These are phyloP conservation scores for Aspergillus sclerotiicarbonarius DNA, from an alignment of 495 filamentous ascomycete species.

Conservation along the genomic window DNA sequence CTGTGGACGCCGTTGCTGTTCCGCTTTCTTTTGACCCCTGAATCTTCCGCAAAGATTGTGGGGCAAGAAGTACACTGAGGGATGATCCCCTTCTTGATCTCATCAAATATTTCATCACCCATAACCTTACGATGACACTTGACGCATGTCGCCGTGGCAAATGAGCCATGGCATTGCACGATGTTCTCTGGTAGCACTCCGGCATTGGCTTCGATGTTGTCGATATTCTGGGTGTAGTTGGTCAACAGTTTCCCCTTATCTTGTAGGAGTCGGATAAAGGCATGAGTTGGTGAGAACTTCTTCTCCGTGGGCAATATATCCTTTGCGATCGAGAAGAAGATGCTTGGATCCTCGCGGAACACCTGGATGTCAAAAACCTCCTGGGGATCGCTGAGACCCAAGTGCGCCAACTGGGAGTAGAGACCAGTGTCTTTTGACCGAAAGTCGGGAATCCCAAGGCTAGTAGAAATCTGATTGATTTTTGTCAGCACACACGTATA, in stretches of 20 bases:
- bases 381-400: constrained; percentile 80
- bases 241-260: constrained; percentile 86
- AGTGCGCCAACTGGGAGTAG: constrained; percentile 70
- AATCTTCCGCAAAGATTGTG: constrained; percentile 40
- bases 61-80: constrained; percentile 52
- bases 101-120: constrained; percentile 72
- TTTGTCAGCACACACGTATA: not conserved
- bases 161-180: constrained; percentile 94
- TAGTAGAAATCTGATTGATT: constrained; percentile 63
- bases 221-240: constrained; percentile 98
- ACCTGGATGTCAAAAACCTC: constrained; percentile 90
- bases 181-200: constrained; percentile 82
- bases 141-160: constrained; percentile 86
- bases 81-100: constrained; percentile 71
- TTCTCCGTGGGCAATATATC: constrained; percentile 78
- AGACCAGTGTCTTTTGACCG: constrained; percentile 66
- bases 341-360: constrained; percentile 81
- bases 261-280: constrained; percentile 93
- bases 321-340: constrained; percentile 89
- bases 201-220: constrained; percentile 89
- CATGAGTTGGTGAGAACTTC: constrained; percentile 85
- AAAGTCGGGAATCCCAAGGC: constrained; percentile 67
- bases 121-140: constrained; percentile 75
- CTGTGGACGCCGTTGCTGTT: constrained; percentile 57
- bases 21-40: constrained; percentile 72